Evolutionary conservation across 1,284 basidiomycete species (phyloP), one percentile per base, ranked within the genome.

Genomic region (Dichomitus squalens): DNA sequence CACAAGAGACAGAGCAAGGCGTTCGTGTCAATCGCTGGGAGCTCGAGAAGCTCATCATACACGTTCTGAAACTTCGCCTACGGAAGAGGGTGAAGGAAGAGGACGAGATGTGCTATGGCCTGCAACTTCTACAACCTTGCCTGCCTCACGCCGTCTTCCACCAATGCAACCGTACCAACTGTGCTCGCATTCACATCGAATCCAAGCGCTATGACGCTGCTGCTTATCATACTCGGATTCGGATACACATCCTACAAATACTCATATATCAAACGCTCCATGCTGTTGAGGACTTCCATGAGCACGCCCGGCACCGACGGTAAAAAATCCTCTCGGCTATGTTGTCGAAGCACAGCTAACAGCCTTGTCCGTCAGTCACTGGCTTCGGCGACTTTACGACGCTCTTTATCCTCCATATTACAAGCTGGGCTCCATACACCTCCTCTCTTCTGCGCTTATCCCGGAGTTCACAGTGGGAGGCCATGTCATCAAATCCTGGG

Each of bases 211-310:
- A 79, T 39, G 66, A 68, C 41, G 33, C 64, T 0, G 67, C 63
- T 11, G 71, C 66, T 57, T 82, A 78, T 58, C 76, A 78, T 38
- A 7, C 55, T 4, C 77, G 76, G 2, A 68, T 83, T 7, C 69
- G 75, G 2, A 65, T 82, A 18, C 74, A 79, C 63, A 64, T 85
- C 1, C 76, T 78, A 44, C 82, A 84, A 55, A 76, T 84, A 2
- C 55, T 73, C 34, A 78, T 85, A 7, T 71, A 79, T 49, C 75
- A 80, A 29, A 55, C 63, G 6, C 57, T 74, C 9, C 65, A 68
- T 49, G 16, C 67, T 47, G 60, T 72, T 12, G 64, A 68, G 36
- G 59, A 52, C 63, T 64, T 6, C 52, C 44, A 1, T 49, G 66
- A 68, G 20, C n/a, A 52, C 2, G 43, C 52, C 4, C 29, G 53